These are phyloP conservation scores for Termitomyces sp. DNA, from an alignment of 768 basidiomycete species.

Conservation along the genomic window DNA sequence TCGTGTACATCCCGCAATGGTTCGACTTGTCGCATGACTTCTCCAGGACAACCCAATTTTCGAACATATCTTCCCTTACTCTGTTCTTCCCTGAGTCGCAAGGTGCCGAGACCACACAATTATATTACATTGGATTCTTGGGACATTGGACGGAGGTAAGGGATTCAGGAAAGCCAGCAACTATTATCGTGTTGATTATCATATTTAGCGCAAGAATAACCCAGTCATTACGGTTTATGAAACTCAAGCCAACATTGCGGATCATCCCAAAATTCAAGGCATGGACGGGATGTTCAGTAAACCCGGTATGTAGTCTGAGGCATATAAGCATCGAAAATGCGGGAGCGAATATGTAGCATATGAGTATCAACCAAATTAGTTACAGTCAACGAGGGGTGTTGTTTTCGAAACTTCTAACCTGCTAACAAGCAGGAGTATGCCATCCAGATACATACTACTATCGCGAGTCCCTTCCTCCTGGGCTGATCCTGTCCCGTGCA, in stretches of 20 bases:
- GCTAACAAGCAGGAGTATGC: constrained; percentile 15
- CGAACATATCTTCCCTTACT: constrained; percentile 76
- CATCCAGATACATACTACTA: constrained; percentile 18
- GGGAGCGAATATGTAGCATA: constrained; percentile 3
- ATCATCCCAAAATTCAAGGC: constrained; percentile 86
- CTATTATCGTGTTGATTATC: neutral
- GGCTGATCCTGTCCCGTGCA: neutral
- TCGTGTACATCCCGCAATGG: neutral
- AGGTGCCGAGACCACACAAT: constrained; percentile 69
- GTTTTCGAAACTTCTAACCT: constrained; percentile 22
- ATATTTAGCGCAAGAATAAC: constrained; percentile 61
- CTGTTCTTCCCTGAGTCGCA: constrained; percentile 78
- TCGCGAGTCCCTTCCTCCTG: constrained; percentile 20
- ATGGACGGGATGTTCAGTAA: constrained; percentile 55
- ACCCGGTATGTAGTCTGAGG: constrained; percentile 29
- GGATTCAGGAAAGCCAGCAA: neutral
- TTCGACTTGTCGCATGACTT: neutral
- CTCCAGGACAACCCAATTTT: constrained; percentile 79
- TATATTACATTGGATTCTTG: constrained; percentile 85
- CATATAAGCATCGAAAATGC: constrained; percentile 1
- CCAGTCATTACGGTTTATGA: constrained; percentile 89
- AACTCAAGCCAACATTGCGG: constrained; percentile 79
- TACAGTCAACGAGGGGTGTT: constrained; percentile 8
- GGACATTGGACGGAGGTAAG: constrained; percentile 79
- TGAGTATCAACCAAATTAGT: neutral